Conservation (phyloP, 768 basidiomycete species). For the Suillus alpinus region DNA sequence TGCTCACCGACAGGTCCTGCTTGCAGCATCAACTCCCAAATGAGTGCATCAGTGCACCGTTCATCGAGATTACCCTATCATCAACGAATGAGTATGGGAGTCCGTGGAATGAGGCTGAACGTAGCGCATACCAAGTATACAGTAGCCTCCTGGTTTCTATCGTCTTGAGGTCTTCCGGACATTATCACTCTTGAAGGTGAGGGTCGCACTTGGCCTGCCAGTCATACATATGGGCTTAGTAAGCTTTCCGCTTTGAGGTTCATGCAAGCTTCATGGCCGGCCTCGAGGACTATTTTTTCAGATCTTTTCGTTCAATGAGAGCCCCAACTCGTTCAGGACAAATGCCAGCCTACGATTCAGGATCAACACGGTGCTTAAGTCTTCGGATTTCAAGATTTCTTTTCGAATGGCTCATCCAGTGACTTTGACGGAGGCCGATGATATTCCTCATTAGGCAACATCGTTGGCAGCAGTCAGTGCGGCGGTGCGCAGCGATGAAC, state of each 20-base stretch:
- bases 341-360: no score
- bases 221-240: neutral
- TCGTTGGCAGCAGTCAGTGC: no score
- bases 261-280: no score
- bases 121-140: constrained; percentile 67
- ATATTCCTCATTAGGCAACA: neutral
- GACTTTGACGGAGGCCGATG: constrained; percentile 11
- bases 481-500: no score
- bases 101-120: fast-evolving
- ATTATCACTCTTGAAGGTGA: constrained; percentile 10
- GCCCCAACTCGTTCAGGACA: no score
- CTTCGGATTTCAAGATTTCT: no score
- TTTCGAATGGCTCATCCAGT: no score
- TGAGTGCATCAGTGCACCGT: constrained; percentile 85
- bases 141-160: constrained; percentile 89
- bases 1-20: constrained; percentile 95
- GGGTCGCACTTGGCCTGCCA: neutral
- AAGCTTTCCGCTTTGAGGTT: neutral
- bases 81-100: constrained; percentile 7
- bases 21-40: constrained; percentile 99
- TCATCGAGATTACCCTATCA: constrained; percentile 94
- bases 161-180: constrained; percentile 64
- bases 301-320: no score
- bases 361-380: no score
- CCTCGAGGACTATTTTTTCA: no score